Base-by-base conservation (phyloP, 176 grass and related monocot species). In the Leersia perrieri region DNA sequence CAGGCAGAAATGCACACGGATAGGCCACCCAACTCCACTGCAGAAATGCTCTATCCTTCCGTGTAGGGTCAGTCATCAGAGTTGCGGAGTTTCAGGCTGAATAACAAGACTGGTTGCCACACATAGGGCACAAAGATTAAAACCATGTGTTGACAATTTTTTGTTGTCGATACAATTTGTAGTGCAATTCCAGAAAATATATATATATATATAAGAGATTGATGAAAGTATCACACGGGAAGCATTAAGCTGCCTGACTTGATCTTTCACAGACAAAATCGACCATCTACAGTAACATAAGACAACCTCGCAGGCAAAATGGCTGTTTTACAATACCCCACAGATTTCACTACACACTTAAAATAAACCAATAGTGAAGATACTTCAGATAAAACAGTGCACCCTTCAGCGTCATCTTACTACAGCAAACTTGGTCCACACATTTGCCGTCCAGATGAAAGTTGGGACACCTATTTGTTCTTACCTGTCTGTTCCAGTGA, bases 251-350 rank as follows among this genome's bases (percentile, higher is more conserved):
- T 9, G 34, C 53, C 55, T 1, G 30, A 40, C 29, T 38, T 67
- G 36, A 84, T 80, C 76, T 80, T 75, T 41, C 57, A 12, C 14
- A 63, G 18, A 75, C 25, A 84, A 70, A 75, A 85, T 33, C 33
- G 63, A 76, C 80, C 80, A 78, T 81, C 82, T 81, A 89, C 82
- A 89, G 32, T 70, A 63, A 62, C 76, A 67, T 26, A 15, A 55
- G 82, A 51, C 57, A 70, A 80, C 70, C 63, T 75, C 81, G 32
- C 61, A 51, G 63, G 51, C 76, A 84, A 89, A 84, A 89, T 81
- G 76, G 69, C 76, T 44, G 76, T 87, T 53, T 89, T 76, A 84
- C 76, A 84, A n/a, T 34, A 80, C 31, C 49, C 40, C 31, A 53
- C 63, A 64, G 1, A 76, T 89, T 51, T 49, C 51, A 89, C 76